Percentiles rank a stretch among this genome's conserved stretches.
Conservation (phyloP, 768 basidiomycete genomes). For the Phallus indusiatus region DNA sequence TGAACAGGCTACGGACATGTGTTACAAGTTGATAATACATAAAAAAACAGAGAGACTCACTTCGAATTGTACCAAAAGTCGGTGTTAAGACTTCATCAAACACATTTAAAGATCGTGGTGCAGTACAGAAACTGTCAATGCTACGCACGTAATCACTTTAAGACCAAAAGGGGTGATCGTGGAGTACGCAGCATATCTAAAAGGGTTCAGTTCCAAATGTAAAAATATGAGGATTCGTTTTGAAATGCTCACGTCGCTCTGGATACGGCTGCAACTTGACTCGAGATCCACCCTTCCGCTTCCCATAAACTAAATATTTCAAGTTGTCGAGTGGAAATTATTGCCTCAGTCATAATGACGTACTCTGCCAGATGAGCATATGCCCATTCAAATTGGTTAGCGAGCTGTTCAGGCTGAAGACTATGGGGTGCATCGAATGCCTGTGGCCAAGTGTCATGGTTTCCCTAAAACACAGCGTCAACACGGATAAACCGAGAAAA, state of each 20-base stretch:
- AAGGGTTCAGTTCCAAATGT: not conserved
- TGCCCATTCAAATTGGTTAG: slow-evolving; percentile 7
- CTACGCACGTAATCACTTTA: slow-evolving; percentile 16
- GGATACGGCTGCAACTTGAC: not conserved
- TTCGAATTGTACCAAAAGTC: slow-evolving; percentile 21
- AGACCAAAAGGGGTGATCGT: slow-evolving; percentile 16
- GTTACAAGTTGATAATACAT: not conserved
- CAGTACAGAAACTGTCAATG: not conserved
- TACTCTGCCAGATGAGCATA: slow-evolving; percentile 6
- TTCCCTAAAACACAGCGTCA: not conserved
- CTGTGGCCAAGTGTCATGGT: slow-evolving; percentile 10
- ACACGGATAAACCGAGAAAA: not conserved
- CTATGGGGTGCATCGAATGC: slow-evolving; percentile 7
- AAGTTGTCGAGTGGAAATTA: not conserved
- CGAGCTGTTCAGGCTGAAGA: slow-evolving; percentile 4
- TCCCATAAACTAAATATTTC: slow-evolving; percentile 2
- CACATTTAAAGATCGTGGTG: not conserved
- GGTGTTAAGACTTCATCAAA: slow-evolving; percentile 15
- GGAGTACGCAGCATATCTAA: slow-evolving; percentile 17
- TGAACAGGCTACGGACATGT: not conserved
- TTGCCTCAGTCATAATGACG: not conserved
- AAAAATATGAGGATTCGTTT: not conserved
- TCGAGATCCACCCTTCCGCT: slow-evolving; percentile 8
- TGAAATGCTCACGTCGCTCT: not conserved
- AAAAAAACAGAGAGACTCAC: slow-evolving; percentile 13